phyloP scores from a whole-genome alignment of 1,284 basidiomycete genomes.

The Malassezia obtusa region DNA sequence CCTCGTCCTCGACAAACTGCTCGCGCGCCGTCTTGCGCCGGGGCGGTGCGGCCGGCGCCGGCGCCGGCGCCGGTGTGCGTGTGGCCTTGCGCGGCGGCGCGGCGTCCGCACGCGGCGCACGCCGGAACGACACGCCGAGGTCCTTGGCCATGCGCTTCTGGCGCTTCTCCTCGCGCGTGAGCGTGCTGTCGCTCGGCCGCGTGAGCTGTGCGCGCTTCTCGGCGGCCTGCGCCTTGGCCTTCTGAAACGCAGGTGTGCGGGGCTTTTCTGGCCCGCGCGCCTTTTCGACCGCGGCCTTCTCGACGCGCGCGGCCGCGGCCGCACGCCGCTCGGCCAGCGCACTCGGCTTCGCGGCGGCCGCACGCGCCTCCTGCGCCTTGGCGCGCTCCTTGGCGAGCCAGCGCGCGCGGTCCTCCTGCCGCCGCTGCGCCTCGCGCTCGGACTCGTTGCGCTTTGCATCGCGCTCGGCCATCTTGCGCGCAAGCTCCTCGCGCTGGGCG shows the following conservation, averaged over 20 bases:
- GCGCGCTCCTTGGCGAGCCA: constrained; percentile 11
- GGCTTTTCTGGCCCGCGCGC: not conserved
- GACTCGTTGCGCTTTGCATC: not conserved
- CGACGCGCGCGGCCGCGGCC: not conserved
- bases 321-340: not conserved
- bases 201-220: constrained; percentile 5
- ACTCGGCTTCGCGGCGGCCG: not conserved
- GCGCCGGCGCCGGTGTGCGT: not conserved
- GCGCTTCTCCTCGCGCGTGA: constrained; percentile 18
- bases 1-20: constrained; percentile 7
- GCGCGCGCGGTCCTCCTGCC: not conserved
- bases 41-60: not conserved
- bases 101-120: not conserved
- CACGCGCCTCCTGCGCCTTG: not conserved
- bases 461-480: not conserved
- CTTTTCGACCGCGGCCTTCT: constrained; percentile 5
- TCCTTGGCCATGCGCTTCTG: constrained; percentile 15
- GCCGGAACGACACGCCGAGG: constrained; percentile 10
- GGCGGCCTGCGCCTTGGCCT: constrained; percentile 6
- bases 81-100: not conserved
- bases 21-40: constrained; percentile 11
- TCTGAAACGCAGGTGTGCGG: constrained; percentile 8
- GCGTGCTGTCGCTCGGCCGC: not conserved
- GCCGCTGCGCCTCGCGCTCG: not conserved
- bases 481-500: constrained; percentile 5